phyloP scores from a whole-genome alignment of 805 yeast genomes.

The Yamadazyma endophytica region DNA sequence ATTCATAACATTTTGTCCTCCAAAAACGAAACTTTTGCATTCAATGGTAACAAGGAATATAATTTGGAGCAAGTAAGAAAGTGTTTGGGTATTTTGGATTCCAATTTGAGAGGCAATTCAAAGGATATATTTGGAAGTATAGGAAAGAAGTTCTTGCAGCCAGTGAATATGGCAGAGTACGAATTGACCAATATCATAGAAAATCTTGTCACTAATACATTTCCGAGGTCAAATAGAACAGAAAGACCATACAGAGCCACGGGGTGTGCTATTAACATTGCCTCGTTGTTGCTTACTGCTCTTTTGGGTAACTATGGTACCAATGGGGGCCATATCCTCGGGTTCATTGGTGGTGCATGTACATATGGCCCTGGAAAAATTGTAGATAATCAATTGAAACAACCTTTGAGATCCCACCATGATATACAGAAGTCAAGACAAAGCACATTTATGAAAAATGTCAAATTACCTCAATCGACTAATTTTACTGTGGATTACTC shows the following conservation, averaged over 20 bases:
- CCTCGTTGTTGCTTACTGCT: conserved; percentile 75
- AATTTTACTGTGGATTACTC: conserved; percentile 11
- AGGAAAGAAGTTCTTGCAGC: conserved; percentile 52
- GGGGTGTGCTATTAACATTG: conserved; percentile 87
- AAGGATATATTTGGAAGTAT: conserved; percentile 30
- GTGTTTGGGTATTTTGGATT: conserved; percentile 36
- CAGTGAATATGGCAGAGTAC: conserved; percentile 75
- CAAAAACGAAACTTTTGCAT: conserved; percentile 44
- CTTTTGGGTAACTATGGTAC: conserved; percentile 84
- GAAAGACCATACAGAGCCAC: conserved; percentile 87
- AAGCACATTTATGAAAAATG: conserved; percentile 81
- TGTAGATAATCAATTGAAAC: conserved; percentile 86
- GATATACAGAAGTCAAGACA: conserved; percentile 91
- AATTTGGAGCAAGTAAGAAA: conserved; percentile 62
- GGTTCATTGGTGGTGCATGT: conserved; percentile 93
- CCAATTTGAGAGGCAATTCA: conserved; percentile 18
- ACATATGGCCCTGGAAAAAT: conserved; percentile 93
- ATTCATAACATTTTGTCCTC: conserved; percentile 53
- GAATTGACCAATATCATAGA: conserved; percentile 78
- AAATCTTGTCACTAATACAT: conserved; percentile 71
- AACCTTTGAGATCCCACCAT: conserved; percentile 95
- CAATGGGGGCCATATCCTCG: conserved; percentile 63
- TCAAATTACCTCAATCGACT: conserved; percentile 34
- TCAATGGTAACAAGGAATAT: conserved; percentile 87
- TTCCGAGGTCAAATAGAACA: conserved; percentile 35